Conservation (phyloP, 805 yeast genomes). For the Lachancea mirantina region DNA sequence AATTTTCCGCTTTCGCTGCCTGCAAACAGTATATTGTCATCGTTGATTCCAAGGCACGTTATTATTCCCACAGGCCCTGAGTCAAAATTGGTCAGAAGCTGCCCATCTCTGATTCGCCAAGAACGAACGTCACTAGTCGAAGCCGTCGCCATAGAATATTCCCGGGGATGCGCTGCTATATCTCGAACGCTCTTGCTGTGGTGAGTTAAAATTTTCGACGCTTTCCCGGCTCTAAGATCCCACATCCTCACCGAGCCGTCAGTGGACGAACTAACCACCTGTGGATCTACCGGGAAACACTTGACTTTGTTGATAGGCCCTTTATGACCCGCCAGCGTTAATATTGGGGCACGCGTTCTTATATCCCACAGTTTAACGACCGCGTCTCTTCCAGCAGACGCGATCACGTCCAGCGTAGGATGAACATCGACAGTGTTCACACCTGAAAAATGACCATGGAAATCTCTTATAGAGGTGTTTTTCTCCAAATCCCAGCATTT, state of each 20-base stretch:
- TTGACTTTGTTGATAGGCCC: conserved; percentile 64
- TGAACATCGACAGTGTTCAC: conserved; percentile 79
- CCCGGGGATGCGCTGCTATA: conserved; percentile 59
- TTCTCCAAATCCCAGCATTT: conserved; percentile 95
- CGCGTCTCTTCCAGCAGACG: conserved; percentile 85
- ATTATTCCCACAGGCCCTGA: conserved; percentile 40
- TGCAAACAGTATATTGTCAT: conserved; percentile 57
- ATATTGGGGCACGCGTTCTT: conserved; percentile 65
- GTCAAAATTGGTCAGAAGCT: conserved; percentile 50
- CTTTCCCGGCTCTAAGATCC: conserved; percentile 75
- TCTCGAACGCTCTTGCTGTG: conserved; percentile 79
- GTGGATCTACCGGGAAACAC: conserved; percentile 73
- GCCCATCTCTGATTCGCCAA: conserved; percentile 78
- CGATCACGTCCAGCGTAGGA: conserved; percentile 75
- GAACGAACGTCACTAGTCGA: conserved; percentile 77
- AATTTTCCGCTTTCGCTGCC: conserved; percentile 82
- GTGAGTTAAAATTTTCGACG: conserved; percentile 68
- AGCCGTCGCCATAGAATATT: conserved; percentile 69
- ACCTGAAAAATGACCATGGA: conserved; percentile 91
- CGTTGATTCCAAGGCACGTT: conserved; percentile 60
- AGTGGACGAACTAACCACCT: conserved; percentile 72
- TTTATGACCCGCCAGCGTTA: conserved; percentile 76
- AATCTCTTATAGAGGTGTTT: conserved; percentile 73
- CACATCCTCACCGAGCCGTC: conserved; percentile 84
- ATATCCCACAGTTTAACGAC: conserved; percentile 92